phyloP scores from a whole-genome alignment of 2,329 filamentous ascomycete species.

The Alternaria burnsii region DNA sequence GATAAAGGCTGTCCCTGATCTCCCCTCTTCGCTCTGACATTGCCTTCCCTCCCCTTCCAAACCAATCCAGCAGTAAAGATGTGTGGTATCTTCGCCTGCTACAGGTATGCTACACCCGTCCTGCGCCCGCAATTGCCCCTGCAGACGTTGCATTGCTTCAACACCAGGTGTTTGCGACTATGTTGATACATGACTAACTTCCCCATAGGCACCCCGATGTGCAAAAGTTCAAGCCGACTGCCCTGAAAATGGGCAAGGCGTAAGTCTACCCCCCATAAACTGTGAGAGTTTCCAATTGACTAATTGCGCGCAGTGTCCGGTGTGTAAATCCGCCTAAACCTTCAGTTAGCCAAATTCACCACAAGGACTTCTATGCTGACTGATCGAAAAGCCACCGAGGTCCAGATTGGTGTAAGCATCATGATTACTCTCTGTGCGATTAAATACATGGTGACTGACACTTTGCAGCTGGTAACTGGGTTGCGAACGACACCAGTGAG shows the following conservation, averaged over 20 bases:
- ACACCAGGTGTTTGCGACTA: constrained; percentile 10
- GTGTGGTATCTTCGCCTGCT: constrained; percentile 98
- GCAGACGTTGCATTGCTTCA: constrained; percentile 19
- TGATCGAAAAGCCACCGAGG: constrained; percentile 72
- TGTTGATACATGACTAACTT: constrained; percentile 40
- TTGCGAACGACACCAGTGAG: constrained; percentile 88
- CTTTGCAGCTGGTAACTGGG: constrained; percentile 80
- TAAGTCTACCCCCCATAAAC: constrained; percentile 60
- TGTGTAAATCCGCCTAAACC: not conserved
- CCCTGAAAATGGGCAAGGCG: constrained; percentile 93
- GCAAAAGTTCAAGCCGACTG: constrained; percentile 93
- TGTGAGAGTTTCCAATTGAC: constrained; percentile 34
- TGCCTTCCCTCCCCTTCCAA: constrained; percentile 14
- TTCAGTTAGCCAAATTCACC: not conserved
- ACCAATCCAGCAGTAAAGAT: constrained; percentile 63
- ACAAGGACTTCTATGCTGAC: not conserved
- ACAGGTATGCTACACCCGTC: constrained; percentile 66
- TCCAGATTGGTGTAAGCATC: constrained; percentile 93
- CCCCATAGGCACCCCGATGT: constrained; percentile 81
- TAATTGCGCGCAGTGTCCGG: constrained; percentile 72
- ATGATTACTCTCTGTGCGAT: constrained; percentile 35
- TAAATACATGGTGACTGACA: constrained; percentile 43
- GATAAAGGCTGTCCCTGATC: constrained; percentile 12
- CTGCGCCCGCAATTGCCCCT: constrained; percentile 32
- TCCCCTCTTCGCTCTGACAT: constrained; percentile 12